Conservation (phyloP, 148 eudicot species). For the Vaccinium myrtillus region DNA sequence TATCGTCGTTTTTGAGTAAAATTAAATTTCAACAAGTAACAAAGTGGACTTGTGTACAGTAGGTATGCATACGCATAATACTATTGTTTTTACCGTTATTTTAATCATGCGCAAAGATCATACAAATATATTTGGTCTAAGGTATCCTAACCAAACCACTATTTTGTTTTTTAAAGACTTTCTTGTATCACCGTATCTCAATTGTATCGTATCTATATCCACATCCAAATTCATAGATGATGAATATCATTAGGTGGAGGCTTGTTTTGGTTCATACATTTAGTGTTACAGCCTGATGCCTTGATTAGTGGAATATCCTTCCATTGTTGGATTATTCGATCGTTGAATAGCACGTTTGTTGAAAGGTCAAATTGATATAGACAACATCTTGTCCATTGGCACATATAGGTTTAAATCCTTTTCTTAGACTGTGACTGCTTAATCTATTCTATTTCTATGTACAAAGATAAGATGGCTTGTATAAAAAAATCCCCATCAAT, state of each 20-base stretch:
- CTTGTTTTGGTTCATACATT: background rate
- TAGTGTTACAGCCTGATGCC: background rate
- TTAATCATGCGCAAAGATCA: background rate
- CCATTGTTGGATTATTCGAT: background rate
- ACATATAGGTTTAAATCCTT: background rate
- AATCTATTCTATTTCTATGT: background rate
- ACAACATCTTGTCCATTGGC: background rate
- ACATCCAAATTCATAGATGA: background rate
- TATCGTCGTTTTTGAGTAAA: background rate
- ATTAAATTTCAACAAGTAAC: background rate
- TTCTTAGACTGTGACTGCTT: background rate
- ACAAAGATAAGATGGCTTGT: background rate
- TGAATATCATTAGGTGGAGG: background rate
- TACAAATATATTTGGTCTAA: background rate
- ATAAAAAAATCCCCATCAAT: background rate
- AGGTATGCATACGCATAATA: background rate
- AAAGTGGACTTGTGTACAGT: background rate
- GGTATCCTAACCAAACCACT: background rate
- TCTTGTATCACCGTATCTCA: background rate
- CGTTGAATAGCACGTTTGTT: background rate
- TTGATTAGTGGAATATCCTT: background rate
- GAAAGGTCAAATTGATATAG: background rate
- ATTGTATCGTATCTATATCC: too few species aligned
- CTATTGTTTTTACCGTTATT: background rate
- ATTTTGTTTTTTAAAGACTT: background rate